These are phyloP conservation scores for Hirschioporus abietinus DNA, from an alignment of 768 basidiomycete genomes.

Conservation along the genomic window DNA sequence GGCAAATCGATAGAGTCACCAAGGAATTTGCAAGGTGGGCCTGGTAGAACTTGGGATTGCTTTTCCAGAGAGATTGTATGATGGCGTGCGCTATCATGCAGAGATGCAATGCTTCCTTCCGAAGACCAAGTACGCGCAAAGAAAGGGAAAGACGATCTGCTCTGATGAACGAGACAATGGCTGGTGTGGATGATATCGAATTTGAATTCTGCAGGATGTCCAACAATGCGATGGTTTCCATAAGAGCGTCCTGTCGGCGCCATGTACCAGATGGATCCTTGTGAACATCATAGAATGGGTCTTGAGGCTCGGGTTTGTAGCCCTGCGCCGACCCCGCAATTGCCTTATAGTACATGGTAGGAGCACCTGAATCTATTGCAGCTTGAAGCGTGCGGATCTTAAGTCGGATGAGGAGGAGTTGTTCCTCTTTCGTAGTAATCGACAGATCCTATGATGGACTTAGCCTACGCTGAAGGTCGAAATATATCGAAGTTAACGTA, in stretches of 20 bases:
- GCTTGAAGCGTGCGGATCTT: not conserved
- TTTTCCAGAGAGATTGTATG: constrained; percentile 7
- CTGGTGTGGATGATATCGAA: not conserved
- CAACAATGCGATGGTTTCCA: not conserved
- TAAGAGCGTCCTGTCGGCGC: not conserved
- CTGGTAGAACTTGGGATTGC: constrained; percentile 7
- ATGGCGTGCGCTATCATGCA: constrained; percentile 7
- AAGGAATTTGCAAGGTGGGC: constrained; percentile 10
- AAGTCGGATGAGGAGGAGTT: not conserved
- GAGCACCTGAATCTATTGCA: not conserved
- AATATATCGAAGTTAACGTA: not conserved
- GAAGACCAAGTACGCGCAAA: constrained; percentile 6
- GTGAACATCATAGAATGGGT: not conserved
- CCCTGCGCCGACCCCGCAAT: no score
- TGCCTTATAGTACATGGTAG: not conserved
- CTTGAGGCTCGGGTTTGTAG: not conserved
- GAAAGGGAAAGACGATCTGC: not conserved
- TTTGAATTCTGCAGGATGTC: not conserved
- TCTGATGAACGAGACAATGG: not conserved
- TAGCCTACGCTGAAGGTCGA: not conserved
- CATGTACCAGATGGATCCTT: not conserved
- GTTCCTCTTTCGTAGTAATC: not conserved
- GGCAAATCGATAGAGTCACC: constrained; percentile 8
- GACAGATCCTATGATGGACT: not conserved
- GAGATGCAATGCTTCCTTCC: constrained; percentile 7